phyloP scores from a whole-genome alignment of 805 yeast species.

The Schizosaccharomyces osmophilus region DNA sequence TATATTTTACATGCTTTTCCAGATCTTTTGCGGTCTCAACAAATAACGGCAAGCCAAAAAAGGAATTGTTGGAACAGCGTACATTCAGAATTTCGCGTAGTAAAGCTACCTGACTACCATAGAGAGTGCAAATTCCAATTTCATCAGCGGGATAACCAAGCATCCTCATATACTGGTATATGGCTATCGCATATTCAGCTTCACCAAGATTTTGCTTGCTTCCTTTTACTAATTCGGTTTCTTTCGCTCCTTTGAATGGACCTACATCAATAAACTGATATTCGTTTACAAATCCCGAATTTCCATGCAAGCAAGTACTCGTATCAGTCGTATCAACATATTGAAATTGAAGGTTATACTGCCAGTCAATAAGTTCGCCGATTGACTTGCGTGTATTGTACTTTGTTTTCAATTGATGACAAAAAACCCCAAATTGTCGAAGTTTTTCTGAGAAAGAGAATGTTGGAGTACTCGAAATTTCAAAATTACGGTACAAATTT shows the following conservation, averaged over 20 bases:
- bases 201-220: constrained; percentile 21
- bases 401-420: too few relatives aligned
- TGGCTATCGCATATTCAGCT: constrained; percentile 23
- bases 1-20: not conserved
- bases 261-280: constrained; percentile 16
- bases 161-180: constrained; percentile 24
- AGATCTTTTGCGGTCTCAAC: constrained; percentile 12
- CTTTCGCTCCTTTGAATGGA: constrained; percentile 14
- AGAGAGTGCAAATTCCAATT: constrained; percentile 21
- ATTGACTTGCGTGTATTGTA: too few relatives aligned
- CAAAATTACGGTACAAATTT: too few relatives aligned
- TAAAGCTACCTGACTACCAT: constrained; percentile 19
- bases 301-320: constrained; percentile 7
- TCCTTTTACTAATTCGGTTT: constrained; percentile 11
- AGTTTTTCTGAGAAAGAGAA: too few relatives aligned
- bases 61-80: constrained; percentile 10
- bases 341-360: not conserved
- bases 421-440: too few relatives aligned
- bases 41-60: constrained; percentile 14
- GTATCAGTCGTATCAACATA: not conserved
- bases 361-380: too few relatives aligned
- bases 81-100: constrained; percentile 19
- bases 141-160: constrained; percentile 19
- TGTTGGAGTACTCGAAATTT: too few relatives aligned
- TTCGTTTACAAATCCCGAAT: constrained; percentile 17